Evolutionary conservation across 1,139 yeast species (phyloP).

Genomic region (Debaryomyces coudertii): DNA sequence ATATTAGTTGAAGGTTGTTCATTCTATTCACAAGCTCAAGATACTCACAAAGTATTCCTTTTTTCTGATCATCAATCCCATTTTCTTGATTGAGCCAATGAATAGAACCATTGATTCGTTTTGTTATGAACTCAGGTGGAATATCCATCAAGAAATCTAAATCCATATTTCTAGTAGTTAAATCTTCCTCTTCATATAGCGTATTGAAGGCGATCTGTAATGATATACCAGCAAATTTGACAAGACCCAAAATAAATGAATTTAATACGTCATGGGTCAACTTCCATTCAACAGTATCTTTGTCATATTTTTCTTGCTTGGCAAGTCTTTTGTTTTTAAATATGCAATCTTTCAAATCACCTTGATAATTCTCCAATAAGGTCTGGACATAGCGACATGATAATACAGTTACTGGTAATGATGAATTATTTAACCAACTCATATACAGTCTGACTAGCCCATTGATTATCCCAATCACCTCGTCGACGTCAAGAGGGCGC

Average conservation of each 20-base stretch:
- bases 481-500: slow-evolving; percentile 32
- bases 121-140: slow-evolving; percentile 25
- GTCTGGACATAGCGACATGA: slow-evolving; percentile 68
- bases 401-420: slow-evolving; percentile 63
- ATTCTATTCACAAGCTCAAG: slow-evolving; percentile 31
- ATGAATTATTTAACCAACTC: slow-evolving; percentile 65
- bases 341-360: slow-evolving; percentile 21
- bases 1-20: slow-evolving; percentile 32
- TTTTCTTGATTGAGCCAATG: slow-evolving; percentile 23
- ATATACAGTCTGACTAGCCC: slow-evolving; percentile 48
- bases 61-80: slow-evolving; percentile 13
- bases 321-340: slow-evolving; percentile 25
- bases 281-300: slow-evolving; percentile 20
- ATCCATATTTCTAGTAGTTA: slow-evolving; percentile 66
- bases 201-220: slow-evolving; percentile 58
- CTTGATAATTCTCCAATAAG: slow-evolving; percentile 45
- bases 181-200: slow-evolving; percentile 75
- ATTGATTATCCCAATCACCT: slow-evolving; percentile 51
- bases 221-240: slow-evolving; percentile 55
- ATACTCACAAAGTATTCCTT: slow-evolving; percentile 25
- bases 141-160: slow-evolving; percentile 37
- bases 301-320: slow-evolving; percentile 8
- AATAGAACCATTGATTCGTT: slow-evolving; percentile 25
- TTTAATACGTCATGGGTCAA: slow-evolving; percentile 54
- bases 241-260: slow-evolving; percentile 50